Base-by-base conservation (phyloP, 805 yeast genomes). In the Saccharomycopsis sp. region DNA sequence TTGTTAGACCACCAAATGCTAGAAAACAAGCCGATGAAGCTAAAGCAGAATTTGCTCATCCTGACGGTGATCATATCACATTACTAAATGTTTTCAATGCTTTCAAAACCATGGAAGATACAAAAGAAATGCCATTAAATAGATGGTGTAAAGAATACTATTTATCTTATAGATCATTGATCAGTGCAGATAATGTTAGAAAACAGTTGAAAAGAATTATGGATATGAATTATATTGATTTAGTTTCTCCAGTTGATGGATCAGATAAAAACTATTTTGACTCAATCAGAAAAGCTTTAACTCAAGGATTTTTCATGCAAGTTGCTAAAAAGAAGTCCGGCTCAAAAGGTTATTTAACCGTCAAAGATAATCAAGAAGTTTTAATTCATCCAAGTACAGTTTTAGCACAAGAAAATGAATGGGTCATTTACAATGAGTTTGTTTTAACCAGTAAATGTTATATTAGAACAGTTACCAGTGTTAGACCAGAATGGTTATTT, bases 241-340 rank as follows among this genome's bases (percentile, higher is more conserved):
- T 92, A 40, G 68, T 72, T 44, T 73, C 86, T 36, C 79, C 86
- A 2, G 78, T 81, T 31, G 71, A 62, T 47, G 81, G 74, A 21
- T 79, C 76, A 52, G 66, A 69, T 47, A 74, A 72, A 38, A 55
- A 57, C 31, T 87, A 84, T 62, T 79, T 78, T 59, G 77, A 72
- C 51, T 81, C 85, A 52, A 78, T 92, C 49, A 71, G 94, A 42
- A 83, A 81, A 58, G 95, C 97, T 0, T 62, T 92, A 44, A 71
- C 85, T 3, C 73, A 85, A n/a, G 98, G 98, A 2, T 88, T 87
- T 60, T 92, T 92, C 67, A 88, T 92, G 97, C 98, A 92, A 65
- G 94, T 84, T 41, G 97, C 96, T 26, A 92, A 88, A 64, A 85
- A 84, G 66, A 76, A 75, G 64, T 73, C 82, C n/a, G 78, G 85